Conservation (phyloP, 768 basidiomycete species). For the Suillus spraguei region DNA sequence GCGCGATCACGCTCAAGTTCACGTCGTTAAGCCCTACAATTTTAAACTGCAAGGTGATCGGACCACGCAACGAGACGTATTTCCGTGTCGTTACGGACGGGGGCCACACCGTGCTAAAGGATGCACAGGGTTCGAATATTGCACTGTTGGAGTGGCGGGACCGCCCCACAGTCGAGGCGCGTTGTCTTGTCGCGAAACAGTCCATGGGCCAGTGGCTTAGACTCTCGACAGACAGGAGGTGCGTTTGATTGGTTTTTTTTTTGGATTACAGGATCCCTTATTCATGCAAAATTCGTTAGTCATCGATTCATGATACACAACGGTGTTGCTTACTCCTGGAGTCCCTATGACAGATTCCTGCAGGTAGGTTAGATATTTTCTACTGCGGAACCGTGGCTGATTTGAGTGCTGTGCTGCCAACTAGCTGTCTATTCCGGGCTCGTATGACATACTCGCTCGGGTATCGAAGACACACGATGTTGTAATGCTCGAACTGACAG, state of each 20-base stretch:
- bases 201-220: slow-evolving; percentile 54
- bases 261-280: background rate
- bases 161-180: slow-evolving; percentile 55
- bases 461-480: slow-evolving; percentile 47
- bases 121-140: slow-evolving; percentile 45
- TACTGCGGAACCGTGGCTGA: slow-evolving; percentile 6
- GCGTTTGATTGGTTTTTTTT: slow-evolving; percentile 21
- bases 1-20: slow-evolving; percentile 49
- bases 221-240: slow-evolving; percentile 51
- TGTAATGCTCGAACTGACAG: slow-evolving; percentile 56
- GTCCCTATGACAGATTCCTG: slow-evolving; percentile 53
- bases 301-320: slow-evolving; percentile 54
- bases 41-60: slow-evolving; percentile 57
- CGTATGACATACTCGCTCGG: slow-evolving; percentile 47
- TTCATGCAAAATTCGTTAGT: slow-evolving; percentile 20
- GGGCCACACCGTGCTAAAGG: slow-evolving; percentile 56
- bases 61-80: slow-evolving; percentile 47
- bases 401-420: slow-evolving; percentile 5
- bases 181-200: slow-evolving; percentile 51
- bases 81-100: slow-evolving; percentile 55
- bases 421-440: slow-evolving; percentile 50
- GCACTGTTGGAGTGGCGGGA: slow-evolving; percentile 61
- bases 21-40: slow-evolving; percentile 51
- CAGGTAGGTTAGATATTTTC: slow-evolving; percentile 42
- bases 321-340: slow-evolving; percentile 56